phyloP scores from a whole-genome alignment of 805 yeast species.

The Vanderwaltozyma yarrowii region DNA sequence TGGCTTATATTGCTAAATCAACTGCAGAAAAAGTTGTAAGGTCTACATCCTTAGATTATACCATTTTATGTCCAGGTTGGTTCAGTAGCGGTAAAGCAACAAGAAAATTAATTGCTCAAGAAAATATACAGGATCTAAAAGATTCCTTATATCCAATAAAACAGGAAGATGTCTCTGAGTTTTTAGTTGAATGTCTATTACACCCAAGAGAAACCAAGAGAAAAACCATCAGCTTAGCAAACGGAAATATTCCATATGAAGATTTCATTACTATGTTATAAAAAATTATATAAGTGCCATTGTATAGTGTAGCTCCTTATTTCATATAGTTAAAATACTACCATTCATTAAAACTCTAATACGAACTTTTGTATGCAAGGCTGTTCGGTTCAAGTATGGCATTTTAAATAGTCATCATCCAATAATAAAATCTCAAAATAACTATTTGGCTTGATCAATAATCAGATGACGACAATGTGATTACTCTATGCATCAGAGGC shows the following conservation, averaged over 20 bases:
- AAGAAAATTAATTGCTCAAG: slow-evolving; percentile 31
- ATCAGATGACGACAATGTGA: too few species aligned
- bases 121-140: slow-evolving; percentile 10
- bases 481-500: too few species aligned
- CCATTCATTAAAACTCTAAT: too few species aligned
- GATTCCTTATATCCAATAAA: slow-evolving; percentile 26
- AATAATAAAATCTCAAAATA: too few species aligned
- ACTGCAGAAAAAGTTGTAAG: slow-evolving; percentile 45
- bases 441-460: too few species aligned
- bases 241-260: slow-evolving; percentile 32
- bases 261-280: slow-evolving; percentile 10
- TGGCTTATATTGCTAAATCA: slow-evolving; percentile 51
- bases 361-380: too few species aligned
- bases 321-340: too few species aligned
- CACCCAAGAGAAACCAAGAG: slow-evolving; percentile 30
- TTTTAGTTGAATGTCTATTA: slow-evolving; percentile 31
- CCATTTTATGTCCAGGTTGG: slow-evolving; percentile 46
- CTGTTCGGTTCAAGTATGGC: too few species aligned
- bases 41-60: slow-evolving; percentile 37
- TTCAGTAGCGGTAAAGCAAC: slow-evolving; percentile 24
- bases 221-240: slow-evolving; percentile 35
- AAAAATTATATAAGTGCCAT: too few species aligned
- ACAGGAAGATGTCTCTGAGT: slow-evolving; percentile 50
- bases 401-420: too few species aligned
- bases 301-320: too few species aligned